Evolutionary conservation across 331 rosid genomes (phyloP), one percentile per base, ranked within the genome.

Genomic region (Malus hybrid): DNA sequence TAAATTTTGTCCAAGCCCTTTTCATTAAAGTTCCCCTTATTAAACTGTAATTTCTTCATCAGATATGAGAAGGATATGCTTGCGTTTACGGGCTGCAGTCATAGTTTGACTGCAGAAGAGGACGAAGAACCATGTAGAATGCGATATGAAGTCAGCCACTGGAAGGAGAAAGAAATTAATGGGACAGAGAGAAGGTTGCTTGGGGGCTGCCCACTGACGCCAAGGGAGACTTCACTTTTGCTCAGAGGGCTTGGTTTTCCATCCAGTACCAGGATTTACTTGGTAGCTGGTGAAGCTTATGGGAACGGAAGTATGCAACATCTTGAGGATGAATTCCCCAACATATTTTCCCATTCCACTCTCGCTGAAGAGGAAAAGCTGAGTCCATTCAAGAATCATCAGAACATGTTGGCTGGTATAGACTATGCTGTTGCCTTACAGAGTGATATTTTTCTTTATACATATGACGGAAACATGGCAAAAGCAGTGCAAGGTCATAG

Each of bases 1-100:
- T 24, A 24, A 24, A 24, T 1, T 24, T 24, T 24, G 24, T 24
- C 1, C 24, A 24, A 24, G 1, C 24, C 24, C 1, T 24, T 24
- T 24, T 24, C 24, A 24, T 24, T 24, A 24, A 24, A 24, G 24
- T 1, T 24, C 24, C 24, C 24, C 73, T 30, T 36, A 26, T 19
- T n/a, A 28, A 63, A 9, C 63, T 62, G 39, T 52, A 63, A 75
- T 60, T 50, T 39, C n/a, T 64, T 26, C 62, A 39, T 78, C 70
- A 92, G 99, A 84, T 94, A 92, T 75, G 97, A 94, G 90, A 94
- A 94, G 86, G 99, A 94, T 82, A 95, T 95, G 99, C 97, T 95
- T 83, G 92, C 99, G 66, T 95, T 95, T 82, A 95, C 97, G 5
- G 99, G 99, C 65, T 92, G 99, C 89, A 89, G 97, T 75, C 97